phyloP scores from a whole-genome alignment of 1,139 yeast species.

The Blastobotrys elegans region DNA sequence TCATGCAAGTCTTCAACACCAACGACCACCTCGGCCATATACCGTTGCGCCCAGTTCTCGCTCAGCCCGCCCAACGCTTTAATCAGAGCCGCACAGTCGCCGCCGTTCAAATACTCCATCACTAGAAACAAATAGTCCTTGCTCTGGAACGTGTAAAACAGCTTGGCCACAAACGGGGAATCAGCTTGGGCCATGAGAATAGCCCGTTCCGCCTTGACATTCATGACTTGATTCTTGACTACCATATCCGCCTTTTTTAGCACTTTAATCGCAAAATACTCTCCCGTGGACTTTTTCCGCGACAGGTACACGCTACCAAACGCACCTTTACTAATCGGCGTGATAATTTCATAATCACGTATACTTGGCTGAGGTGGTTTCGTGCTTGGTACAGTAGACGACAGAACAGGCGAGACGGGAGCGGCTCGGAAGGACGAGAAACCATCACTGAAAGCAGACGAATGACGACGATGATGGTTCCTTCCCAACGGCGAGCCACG shows the following conservation, averaged over 20 bases:
- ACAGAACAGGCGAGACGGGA: slow-evolving; percentile 76
- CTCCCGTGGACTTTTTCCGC: slow-evolving; percentile 79
- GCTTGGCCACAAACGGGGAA: slow-evolving; percentile 87
- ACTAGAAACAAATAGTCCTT: slow-evolving; percentile 83
- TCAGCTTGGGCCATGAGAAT: slow-evolving; percentile 97
- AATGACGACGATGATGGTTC: slow-evolving; percentile 26
- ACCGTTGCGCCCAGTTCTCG: slow-evolving; percentile 75
- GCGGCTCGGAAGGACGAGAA: slow-evolving; percentile 36
- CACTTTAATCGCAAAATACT: slow-evolving; percentile 93
- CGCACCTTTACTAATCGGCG: slow-evolving; percentile 96
- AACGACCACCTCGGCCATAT: slow-evolving; percentile 83
- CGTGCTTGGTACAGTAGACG: slow-evolving; percentile 49
- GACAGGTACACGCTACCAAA: slow-evolving; percentile 94
- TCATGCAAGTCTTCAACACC: slow-evolving; percentile 88
- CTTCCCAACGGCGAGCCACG: slow-evolving; percentile 19
- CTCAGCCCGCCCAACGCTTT: slow-evolving; percentile 80
- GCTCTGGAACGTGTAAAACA: slow-evolving; percentile 86
- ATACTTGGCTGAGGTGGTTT: slow-evolving; percentile 57
- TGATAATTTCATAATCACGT: slow-evolving; percentile 81
- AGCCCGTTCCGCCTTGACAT: slow-evolving; percentile 91
- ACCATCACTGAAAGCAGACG: slow-evolving; percentile 27
- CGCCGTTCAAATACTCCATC: slow-evolving; percentile 95
- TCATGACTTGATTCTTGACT: slow-evolving; percentile 91
- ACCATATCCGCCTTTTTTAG: slow-evolving; percentile 92
- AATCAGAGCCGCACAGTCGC: slow-evolving; percentile 86